Evolutionary conservation across 345 rosid genomes (phyloP).

Genomic region (Balakata baccata): DNA sequence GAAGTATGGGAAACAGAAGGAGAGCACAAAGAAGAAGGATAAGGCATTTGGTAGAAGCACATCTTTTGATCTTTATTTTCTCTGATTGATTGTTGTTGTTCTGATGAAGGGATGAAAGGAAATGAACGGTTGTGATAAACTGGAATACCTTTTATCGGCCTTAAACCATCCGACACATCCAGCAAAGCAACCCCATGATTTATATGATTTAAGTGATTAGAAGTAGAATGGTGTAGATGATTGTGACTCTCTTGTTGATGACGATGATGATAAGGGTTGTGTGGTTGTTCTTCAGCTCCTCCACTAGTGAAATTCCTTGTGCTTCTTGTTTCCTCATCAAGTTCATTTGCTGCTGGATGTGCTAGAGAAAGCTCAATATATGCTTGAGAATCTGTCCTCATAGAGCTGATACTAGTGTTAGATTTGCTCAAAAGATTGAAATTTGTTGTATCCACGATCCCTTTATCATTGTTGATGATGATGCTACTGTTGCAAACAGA

Average conservation of each 20-base stretch:
- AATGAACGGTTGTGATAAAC: slow-evolving; percentile 69
- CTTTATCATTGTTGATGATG: neutral
- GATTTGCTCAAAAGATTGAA: slow-evolving; percentile 25
- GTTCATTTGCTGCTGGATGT: slow-evolving; percentile 20
- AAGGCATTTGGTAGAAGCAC: slow-evolving; percentile 41
- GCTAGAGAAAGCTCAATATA: slow-evolving; percentile 46
- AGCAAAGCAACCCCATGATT: slow-evolving; percentile 31
- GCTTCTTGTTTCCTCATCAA: neutral
- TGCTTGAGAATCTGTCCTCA: slow-evolving; percentile 22
- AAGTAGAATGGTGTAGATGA: neutral
- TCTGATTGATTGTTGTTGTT: slow-evolving; percentile 19
- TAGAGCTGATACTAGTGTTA: slow-evolving; percentile 12
- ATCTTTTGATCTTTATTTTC: slow-evolving; percentile 41
- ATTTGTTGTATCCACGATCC: neutral
- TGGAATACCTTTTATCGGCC: slow-evolving; percentile 81
- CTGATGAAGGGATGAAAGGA: slow-evolving; percentile 38
- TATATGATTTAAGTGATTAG: slow-evolving; percentile 19
- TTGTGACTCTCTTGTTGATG: slow-evolving; percentile 10
- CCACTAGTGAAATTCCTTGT: slow-evolving; percentile 9
- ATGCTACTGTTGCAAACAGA: slow-evolving; percentile 15
- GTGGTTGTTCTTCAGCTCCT: slow-evolving; percentile 18
- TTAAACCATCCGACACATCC: slow-evolving; percentile 41
- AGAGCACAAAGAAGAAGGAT: slow-evolving; percentile 28
- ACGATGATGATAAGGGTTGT: slow-evolving; percentile 29
- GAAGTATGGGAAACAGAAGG: slow-evolving; percentile 29